These are phyloP conservation scores for Pyrenophora teres DNA, from an alignment of 2,329 filamentous ascomycete genomes.

Conservation along the genomic window DNA sequence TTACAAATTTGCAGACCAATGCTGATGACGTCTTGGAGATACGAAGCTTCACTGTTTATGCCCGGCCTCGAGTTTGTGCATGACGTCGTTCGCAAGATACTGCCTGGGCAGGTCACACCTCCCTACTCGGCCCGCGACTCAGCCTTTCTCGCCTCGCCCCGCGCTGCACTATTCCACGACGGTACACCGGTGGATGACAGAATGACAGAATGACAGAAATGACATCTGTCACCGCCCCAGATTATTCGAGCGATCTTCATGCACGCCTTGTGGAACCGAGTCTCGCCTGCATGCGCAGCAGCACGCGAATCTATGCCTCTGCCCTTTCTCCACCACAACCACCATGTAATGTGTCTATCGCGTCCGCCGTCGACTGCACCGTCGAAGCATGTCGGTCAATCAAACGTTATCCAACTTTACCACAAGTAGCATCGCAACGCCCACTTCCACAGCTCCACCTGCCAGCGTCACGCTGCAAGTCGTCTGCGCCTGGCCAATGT, in stretches of 20 bases:
- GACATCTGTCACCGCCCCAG: constrained; percentile 1
- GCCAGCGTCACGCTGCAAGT: constrained; percentile 47
- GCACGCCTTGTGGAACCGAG: constrained; percentile 18
- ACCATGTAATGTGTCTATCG: constrained; percentile 11
- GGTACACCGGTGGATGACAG: constrained; percentile 24
- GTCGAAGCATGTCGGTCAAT: constrained; percentile 45
- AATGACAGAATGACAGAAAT: background rate
- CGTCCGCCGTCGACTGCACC: constrained; percentile 19
- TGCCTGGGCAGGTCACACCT: constrained; percentile 11
- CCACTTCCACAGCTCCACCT: constrained; percentile 19
- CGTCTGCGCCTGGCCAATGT: constrained; percentile 62
- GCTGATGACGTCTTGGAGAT: background rate
- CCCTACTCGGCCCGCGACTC: constrained; percentile 6
- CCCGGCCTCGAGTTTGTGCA: no score
- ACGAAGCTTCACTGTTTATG: background rate
- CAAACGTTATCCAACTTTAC: constrained; percentile 30
- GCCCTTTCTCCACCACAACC: constrained; percentile 3
- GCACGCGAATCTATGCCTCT: constrained; percentile 3
- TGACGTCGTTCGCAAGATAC: background rate
- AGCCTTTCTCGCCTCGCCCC: constrained; percentile 5
- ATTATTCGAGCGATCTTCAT: constrained; percentile 2
- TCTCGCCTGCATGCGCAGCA: constrained; percentile 14
- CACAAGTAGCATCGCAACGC: constrained; percentile 13
- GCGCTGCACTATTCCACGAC: background rate
- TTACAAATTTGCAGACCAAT: no score